Evolutionary conservation across 2,329 filamentous ascomycete species (phyloP), one percentile per base, ranked within the genome.

Genomic region (Fusarium dimerum): DNA sequence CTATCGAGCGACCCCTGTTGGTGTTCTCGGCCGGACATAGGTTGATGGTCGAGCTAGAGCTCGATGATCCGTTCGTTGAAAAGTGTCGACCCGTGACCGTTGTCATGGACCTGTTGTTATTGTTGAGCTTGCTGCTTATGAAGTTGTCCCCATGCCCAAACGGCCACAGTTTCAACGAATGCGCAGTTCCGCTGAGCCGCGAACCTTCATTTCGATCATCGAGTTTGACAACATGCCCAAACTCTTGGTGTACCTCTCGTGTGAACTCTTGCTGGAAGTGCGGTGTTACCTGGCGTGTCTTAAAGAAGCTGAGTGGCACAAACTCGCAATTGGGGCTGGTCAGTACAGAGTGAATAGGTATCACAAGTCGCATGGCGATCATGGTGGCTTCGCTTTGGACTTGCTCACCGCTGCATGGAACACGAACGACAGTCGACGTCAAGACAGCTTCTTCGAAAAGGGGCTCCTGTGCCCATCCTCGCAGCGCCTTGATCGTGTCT

Each of bases 291-390:
- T 90, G 87, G 52, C 86, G 84, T 8, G 81, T 75, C 58, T 82
- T 84, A 73, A 89, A 89, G 58, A 89, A 84, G 42, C 73, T 79
- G 30, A 89, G 71, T 0, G 87, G 85, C 2, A 81, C 76, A 57
- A 87, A 87, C 50, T 79, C 76, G 62, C 82, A 80, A 29, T 77
- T 76, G 2, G 78, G 72, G 18, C 78, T 78, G 3, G 73, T 71
- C 9, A 81, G 68, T 34, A 76, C 77, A 15, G 77, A 75, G 57
- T 88, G 82, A 29, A 89, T 82, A 1, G 82, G 82, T 16, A 86
- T 79, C 40, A 89, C 78, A 15, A 85, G 71, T 43, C 79, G 79
- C 66, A 89, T 82, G n/a, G 80, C 69, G 32, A 85, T 74, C 60
- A 85, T 68, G 3, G 66, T 63, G 12, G 59, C 51, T 42, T 59